Evolutionary conservation across 345 rosid genomes (phyloP).

Genomic region (Anacardium occidentale): DNA sequence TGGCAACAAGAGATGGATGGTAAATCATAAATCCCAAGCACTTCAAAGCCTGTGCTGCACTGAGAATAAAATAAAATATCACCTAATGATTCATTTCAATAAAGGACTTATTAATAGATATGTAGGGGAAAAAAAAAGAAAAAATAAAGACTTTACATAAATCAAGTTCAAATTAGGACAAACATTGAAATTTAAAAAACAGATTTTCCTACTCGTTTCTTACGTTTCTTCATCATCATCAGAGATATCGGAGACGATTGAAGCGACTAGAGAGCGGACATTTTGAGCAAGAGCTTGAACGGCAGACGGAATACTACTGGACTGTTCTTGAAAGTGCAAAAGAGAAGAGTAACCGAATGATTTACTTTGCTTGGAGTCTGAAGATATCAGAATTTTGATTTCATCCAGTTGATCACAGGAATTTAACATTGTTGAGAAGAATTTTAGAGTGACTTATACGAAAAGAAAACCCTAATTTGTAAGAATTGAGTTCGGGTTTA

Average conservation of each 20-base stretch:
- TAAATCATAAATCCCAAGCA: constrained; percentile 57
- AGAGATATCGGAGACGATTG: constrained; percentile 28
- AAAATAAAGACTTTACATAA: background rate
- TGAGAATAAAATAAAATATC: constrained; percentile 21
- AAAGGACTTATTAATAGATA: background rate
- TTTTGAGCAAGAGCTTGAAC: constrained; percentile 33
- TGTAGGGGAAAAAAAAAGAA: background rate
- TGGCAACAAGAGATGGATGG: constrained; percentile 40
- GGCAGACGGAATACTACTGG: constrained; percentile 26
- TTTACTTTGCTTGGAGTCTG: constrained; percentile 32
- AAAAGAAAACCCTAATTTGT: background rate
- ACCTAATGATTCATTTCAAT: background rate
- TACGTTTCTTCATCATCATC: constrained; percentile 51
- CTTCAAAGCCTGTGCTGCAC: constrained; percentile 61
- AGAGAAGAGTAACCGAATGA: constrained; percentile 44
- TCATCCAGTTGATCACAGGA: constrained; percentile 32
- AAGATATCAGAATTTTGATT: constrained; percentile 33
- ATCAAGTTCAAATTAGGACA: background rate
- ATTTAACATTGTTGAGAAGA: constrained; percentile 26
- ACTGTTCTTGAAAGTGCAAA: constrained; percentile 39
- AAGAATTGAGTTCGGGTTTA: background rate
- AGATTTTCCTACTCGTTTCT: background rate
- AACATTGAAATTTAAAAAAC: background rate
- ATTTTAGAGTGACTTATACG: background rate
- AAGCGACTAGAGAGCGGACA: constrained; percentile 24